Base-by-base conservation (phyloP, 1,284 basidiomycete genomes). In the Puccinia horiana region DNA sequence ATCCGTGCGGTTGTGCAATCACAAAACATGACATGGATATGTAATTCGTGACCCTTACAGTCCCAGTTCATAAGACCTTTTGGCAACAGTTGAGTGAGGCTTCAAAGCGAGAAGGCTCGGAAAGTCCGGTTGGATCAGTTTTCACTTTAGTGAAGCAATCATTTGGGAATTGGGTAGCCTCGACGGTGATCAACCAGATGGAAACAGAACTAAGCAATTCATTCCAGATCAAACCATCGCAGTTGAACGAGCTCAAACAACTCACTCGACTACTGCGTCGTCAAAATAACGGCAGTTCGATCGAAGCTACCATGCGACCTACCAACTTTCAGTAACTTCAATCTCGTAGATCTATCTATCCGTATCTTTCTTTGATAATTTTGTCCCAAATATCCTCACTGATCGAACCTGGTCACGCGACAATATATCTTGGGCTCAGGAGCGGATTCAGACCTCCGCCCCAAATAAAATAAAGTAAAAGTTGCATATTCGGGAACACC, bases 21-120 rank as follows among this genome's bases (percentile, higher is more conserved):
- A 29, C 29, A 4, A 29, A 14, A 35, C 58, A 35, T 35, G 6
- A 35, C 18, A n/a, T 29, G 56, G 9, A 61, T 29, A 14, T 61
- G n/a, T 26, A 4, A 11, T 29, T 29, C 58, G 16, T 29, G 11
- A 42, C 42, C 37, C 9, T 16, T 29, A 12, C n/a, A 81, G 79
- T 81, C 56, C 79, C 79, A 35, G 79, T 81, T 37, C 79, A 81
- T 23, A 81, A 81, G 61, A 58, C 79, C 20, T 81, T 81, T 58
- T 81, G 79, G 79, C 67, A 81, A 42, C 79, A 81, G 61, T 42
- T 81, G 18, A 61, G 5, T n/a, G 69, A 70, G 32, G 79, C 79
- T 35, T 81, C 79, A 40, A 61, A 81, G 61, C 67, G 70, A 63
- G 79, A 81, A 12, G 52, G 67, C 2, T 49, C 42, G 23, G 72